Base-by-base conservation (phyloP, 805 yeast genomes). In the Wickerhamomyces rabaulensis region DNA sequence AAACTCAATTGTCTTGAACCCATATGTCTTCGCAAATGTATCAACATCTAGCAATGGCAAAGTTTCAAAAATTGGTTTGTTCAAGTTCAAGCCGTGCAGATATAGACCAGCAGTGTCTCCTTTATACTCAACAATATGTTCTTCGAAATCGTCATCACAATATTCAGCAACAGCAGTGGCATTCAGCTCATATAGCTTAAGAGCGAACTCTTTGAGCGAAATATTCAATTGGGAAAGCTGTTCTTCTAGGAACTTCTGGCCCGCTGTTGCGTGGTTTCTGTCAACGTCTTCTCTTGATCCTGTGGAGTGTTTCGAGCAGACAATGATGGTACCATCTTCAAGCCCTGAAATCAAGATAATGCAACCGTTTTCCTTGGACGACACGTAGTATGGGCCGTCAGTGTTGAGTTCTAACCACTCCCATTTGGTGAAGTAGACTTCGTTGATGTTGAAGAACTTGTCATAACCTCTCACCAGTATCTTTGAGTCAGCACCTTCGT, bases 341-440 rank as follows among this genome's bases (percentile, higher is more conserved):
- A 88, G 65, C 0, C 92, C 97, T 1, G 95, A 74, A 13, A 94
- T 74, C 49, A 94, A 80, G 2, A 87, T 81, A 44, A 94, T 90
- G 58, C 97, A 94, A 0, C 99, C 99, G 60, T 94, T 94, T 47
- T 95, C 95, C 61, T 94, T 94, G 33, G 84, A 71, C 0, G 97
- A 82, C 2, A 90, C 77, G 17, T 76, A 78, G 62, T 84, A 94
- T 0, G 97, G 97, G 0, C 96, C 97, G 5, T 37, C 27, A 0
- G 94, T 83, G 27, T 70, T 55, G 1, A 53, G 41, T n/a, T 58
- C 54, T 5, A 90, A 60, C 54, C 61, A 57, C 0, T 64, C 66
- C 70, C 80, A 72, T 48, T 70, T 74, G 0, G 95, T 84, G 6
- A 52, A 52, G 0, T 66, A 52, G 2, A 76, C 72, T 62, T 94